Evolutionary conservation across 768 basidiomycete species (phyloP).

Genomic region (Stropharia rugosoannulata): DNA sequence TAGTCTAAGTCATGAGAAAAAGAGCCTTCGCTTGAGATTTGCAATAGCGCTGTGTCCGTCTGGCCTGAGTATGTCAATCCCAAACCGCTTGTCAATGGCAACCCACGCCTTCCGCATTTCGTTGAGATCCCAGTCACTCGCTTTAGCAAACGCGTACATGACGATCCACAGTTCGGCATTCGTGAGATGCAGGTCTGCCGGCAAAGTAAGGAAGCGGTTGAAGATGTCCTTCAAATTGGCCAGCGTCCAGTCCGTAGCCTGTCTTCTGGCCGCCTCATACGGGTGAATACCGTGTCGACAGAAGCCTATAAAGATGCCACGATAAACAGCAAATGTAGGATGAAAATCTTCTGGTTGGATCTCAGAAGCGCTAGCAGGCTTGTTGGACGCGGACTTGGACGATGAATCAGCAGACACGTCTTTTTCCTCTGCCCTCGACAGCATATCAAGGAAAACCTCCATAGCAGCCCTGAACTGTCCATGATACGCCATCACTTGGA

Average conservation of each 20-base stretch:
- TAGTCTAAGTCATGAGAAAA: slow-evolving; percentile 16
- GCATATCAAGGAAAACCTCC: slow-evolving; percentile 65
- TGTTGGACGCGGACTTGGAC: slow-evolving; percentile 17
- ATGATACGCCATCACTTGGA: slow-evolving; percentile 70
- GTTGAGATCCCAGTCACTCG: slow-evolving; percentile 49
- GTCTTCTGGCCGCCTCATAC: slow-evolving; percentile 1
- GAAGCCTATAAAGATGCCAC: slow-evolving; percentile 77
- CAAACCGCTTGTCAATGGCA: slow-evolving; percentile 55
- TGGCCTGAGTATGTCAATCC: slow-evolving; percentile 39
- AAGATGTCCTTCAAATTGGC: slow-evolving; percentile 58
- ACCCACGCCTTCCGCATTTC: slow-evolving; percentile 58
- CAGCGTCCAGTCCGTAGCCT: slow-evolving; percentile 51
- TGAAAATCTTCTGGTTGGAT: background rate
- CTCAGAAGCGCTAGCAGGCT: slow-evolving; percentile 3
- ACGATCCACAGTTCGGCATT: slow-evolving; percentile 62
- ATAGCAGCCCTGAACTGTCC: slow-evolving; percentile 63
- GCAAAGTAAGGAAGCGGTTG: slow-evolving; percentile 59
- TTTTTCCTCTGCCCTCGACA: slow-evolving; percentile 43
- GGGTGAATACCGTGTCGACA: slow-evolving; percentile 49
- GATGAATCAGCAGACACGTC: slow-evolving; percentile 28
- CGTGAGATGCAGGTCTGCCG: slow-evolving; percentile 40
- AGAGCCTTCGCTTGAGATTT: slow-evolving; percentile 36
- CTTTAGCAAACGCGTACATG: slow-evolving; percentile 59
- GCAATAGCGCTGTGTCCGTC: slow-evolving; percentile 37
- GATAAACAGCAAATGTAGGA: slow-evolving; percentile 56